These are phyloP conservation scores for Trichoderma sp. DNA, from an alignment of 2,329 filamentous ascomycete genomes.

Conservation along the genomic window DNA sequence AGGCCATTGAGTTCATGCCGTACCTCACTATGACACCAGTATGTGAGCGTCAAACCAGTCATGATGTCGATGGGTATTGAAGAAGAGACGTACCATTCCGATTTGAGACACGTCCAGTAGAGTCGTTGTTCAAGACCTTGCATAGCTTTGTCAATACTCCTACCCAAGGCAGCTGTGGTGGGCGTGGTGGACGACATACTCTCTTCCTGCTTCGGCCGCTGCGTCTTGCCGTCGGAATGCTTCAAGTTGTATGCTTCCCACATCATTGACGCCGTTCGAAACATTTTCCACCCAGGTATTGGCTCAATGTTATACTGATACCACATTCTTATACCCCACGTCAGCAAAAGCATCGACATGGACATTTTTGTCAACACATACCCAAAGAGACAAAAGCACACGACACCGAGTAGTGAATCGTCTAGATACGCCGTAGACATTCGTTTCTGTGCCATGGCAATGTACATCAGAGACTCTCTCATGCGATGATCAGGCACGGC, in stretches of 20 bases:
- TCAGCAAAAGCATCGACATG: background rate
- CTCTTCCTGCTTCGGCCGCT: background rate
- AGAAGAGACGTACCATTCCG: background rate
- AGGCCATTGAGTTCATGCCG: slow-evolving; percentile 5
- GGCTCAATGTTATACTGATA: slow-evolving; percentile 9
- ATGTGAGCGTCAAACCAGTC: background rate
- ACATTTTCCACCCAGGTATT: slow-evolving; percentile 7
- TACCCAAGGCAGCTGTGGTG: background rate
- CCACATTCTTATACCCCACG: background rate
- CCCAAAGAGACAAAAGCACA: slow-evolving; percentile 10
- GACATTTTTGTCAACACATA: background rate
- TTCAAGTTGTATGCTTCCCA: slow-evolving; percentile 7
- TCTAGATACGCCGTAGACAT: slow-evolving; percentile 3
- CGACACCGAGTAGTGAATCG: background rate
- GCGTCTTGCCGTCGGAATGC: background rate
- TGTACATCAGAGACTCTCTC: slow-evolving; percentile 6
- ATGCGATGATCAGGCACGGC: background rate
- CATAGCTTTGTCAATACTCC: background rate
- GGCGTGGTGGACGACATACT: background rate
- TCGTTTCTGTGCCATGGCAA: slow-evolving; percentile 3
- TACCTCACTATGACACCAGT: background rate
- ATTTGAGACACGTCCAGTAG: slow-evolving; percentile 6
- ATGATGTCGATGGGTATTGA: too few relatives aligned
- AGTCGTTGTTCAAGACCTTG: slow-evolving; percentile 6
- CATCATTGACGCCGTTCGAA: slow-evolving; percentile 1